phyloP scores from a whole-genome alignment of 768 basidiomycete species.

The Leccinellum rugosiceps region DNA sequence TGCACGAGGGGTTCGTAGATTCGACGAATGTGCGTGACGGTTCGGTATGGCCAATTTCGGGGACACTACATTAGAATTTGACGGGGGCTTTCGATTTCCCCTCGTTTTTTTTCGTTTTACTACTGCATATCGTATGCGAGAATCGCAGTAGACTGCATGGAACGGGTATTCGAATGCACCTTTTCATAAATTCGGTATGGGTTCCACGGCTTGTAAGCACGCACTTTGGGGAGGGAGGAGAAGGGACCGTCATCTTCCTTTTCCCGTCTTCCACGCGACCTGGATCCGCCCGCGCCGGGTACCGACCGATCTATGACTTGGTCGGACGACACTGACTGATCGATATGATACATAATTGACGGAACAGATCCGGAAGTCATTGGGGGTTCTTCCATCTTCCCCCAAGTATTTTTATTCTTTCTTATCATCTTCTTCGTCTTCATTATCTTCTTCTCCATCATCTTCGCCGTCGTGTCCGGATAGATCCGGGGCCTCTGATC shows the following conservation, averaged over 20 bases:
- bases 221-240: neutral
- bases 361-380: too few species aligned
- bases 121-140: neutral
- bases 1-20: neutral
- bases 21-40: neutral
- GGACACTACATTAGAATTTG: neutral
- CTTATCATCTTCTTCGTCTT: neutral
- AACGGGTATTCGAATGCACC: neutral
- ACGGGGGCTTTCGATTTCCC: neutral
- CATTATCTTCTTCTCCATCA: neutral
- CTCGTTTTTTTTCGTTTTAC: neutral
- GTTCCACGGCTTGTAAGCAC: neutral
- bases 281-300: neutral
- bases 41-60: neutral
- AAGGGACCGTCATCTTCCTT: neutral
- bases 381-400: too few species aligned
- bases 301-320: neutral
- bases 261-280: neutral
- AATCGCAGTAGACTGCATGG: neutral
- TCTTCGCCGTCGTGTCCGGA: neutral
- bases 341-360: neutral
- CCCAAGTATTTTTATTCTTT: neutral
- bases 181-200: neutral
- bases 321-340: neutral
- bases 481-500: neutral